phyloP scores from a whole-genome alignment of 441 rosid species.

The Dalechampia spathulata region DNA sequence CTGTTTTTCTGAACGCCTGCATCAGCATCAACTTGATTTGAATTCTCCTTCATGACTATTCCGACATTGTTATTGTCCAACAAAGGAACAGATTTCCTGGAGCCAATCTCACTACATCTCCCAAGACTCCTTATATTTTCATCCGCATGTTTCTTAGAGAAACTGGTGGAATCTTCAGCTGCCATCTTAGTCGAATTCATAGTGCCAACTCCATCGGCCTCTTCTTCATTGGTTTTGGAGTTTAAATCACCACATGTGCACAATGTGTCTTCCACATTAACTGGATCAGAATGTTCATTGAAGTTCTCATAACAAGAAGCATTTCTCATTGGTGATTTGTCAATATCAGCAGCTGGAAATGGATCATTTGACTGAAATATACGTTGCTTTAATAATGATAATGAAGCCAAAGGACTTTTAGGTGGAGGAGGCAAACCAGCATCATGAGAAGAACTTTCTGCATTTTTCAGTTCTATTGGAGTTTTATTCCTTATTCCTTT shows the following conservation, averaged over 20 bases:
- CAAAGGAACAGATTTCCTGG: slow-evolving; percentile 18
- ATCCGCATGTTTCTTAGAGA: slow-evolving; percentile 18
- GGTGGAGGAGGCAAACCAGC: slow-evolving; percentile 35
- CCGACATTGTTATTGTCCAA: slow-evolving; percentile 14
- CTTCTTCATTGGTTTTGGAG: slow-evolving; percentile 23
- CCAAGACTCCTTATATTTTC: slow-evolving; percentile 13
- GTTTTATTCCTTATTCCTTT: slow-evolving; percentile 28
- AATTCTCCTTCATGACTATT: slow-evolving; percentile 17
- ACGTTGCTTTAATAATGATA: slow-evolving; percentile 32
- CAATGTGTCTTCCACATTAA: slow-evolving; percentile 18
- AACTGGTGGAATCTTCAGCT: slow-evolving; percentile 18
- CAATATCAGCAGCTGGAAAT: slow-evolving; percentile 31
- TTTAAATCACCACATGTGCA: slow-evolving; percentile 14
- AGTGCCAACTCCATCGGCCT: slow-evolving; percentile 19
- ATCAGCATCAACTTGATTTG: slow-evolving; percentile 14
- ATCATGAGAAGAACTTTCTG: slow-evolving; percentile 18
- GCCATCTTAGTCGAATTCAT: slow-evolving; percentile 16
- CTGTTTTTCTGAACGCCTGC: slow-evolving; percentile 15
- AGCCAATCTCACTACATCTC: slow-evolving; percentile 13
- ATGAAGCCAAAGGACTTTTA: slow-evolving; percentile 39
- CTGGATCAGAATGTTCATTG: slow-evolving; percentile 21
- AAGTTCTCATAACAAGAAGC: slow-evolving; percentile 15
- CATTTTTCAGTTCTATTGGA: slow-evolving; percentile 17
- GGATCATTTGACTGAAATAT: slow-evolving; percentile 25
- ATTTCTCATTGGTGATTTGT: slow-evolving; percentile 19